Conservation (phyloP, 139 green algal species). For the Tetraselmis chui region DNA sequence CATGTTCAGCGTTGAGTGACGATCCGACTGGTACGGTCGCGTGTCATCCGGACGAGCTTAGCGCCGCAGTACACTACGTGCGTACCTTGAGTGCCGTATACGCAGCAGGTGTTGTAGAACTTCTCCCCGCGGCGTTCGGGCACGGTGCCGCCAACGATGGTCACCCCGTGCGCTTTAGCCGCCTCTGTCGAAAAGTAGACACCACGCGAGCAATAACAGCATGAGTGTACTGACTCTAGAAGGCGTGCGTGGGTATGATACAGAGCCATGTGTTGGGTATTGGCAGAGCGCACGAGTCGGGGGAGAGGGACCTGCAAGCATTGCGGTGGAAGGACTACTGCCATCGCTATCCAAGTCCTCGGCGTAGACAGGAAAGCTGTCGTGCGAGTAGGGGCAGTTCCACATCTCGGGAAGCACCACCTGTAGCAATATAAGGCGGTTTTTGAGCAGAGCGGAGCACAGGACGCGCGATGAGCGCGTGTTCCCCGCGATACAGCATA, state of each 20-base stretch:
- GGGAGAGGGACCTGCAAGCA: background rate
- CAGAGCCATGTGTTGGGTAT: no score
- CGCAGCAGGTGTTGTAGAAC: constrained; percentile 96
- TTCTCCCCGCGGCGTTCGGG: constrained; percentile 58
- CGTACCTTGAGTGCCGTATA: constrained; percentile 64
- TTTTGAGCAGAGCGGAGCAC: no score
- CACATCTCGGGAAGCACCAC: constrained; percentile 67
- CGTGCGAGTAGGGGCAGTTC: constrained; percentile 97
- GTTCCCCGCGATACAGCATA: no score
- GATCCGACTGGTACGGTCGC: no score
- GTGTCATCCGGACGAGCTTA: no score
- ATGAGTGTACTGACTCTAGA: no score
- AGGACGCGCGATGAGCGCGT: no score
- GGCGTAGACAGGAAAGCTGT: constrained; percentile 84
- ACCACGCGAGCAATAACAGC: no score
- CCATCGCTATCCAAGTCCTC: constrained; percentile 73
- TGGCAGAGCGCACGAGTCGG: no score
- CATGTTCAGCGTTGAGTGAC: background rate
- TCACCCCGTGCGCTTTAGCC: constrained; percentile 30
- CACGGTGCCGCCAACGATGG: constrained; percentile 78
- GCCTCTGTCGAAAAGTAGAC: constrained; percentile 11
- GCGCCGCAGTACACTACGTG: no score
- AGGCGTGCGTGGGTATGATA: no score
- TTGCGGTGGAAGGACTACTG: constrained; percentile 29
- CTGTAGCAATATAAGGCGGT: no score